Base-by-base conservation (phyloP, 2,329 filamentous ascomycete species). In the Paracorniculantispora psalliotae region DNA sequence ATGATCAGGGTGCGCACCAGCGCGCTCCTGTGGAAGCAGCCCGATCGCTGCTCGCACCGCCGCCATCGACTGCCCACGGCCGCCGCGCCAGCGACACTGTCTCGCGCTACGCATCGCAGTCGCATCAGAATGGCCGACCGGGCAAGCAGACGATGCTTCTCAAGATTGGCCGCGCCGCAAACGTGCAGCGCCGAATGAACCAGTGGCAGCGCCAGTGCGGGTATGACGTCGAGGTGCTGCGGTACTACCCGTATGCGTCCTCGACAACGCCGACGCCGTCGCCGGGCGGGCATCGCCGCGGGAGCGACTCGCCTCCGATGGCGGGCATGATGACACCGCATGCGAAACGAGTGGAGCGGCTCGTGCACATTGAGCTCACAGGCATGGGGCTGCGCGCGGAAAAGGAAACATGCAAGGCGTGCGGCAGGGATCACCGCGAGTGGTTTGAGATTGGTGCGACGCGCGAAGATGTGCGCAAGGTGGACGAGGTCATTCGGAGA, bases 141-240 rank as follows among this genome's bases (percentile, higher is more conserved):
- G 21, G 61, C 61, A 46, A 47, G 68, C 70, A 75, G 51, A 85
- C 86, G 2, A 88, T 88, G 66, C 77, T 88, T 30, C 77, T 88
- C 59, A 88, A 88, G 69, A 88, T 88, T 61, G 85, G 85, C 5
- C 78, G 85, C 10, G 84, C 85, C 5, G 79, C 85, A 64, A 99
- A 99, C 67, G 92, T 99, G 3, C 91, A 96, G 69, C 84, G 92
- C 6, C 85, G 94, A 15, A 83, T 99, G 76, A 92, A 92, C 67
- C 90, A 97, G 73, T 97, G 94, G 94, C 87, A 87, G 55, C 85
- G 89, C 26, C 94, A 99, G 75, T 99, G 94, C 72, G 91, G 91
- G 1, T 92, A 97, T 70, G 86, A 91, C 62, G 80, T 97, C 28
- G 91, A 91, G 25, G 82, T 99, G 57, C 85, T 97, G 53, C 86